These are phyloP conservation scores for Chytriomyces sp. DNA, from an alignment of 192 early-diverging fungal genomes.

Conservation along the genomic window DNA sequence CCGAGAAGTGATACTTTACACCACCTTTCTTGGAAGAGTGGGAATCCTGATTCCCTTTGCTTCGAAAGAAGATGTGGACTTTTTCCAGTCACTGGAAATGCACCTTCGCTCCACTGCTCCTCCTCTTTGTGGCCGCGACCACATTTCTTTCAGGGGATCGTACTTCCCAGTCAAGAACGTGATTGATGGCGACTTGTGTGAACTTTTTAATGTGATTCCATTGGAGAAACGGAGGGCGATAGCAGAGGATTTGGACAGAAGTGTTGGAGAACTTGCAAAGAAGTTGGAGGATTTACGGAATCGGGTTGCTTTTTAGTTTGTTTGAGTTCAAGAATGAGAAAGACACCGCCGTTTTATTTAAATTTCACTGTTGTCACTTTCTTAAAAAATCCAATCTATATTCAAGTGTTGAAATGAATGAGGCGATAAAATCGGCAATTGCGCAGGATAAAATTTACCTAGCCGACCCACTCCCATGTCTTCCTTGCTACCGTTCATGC, in stretches of 20 bases:
- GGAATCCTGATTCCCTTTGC: slow-evolving; percentile 85
- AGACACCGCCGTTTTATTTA: too few species aligned
- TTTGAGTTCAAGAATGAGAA: slow-evolving; percentile 47
- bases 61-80: slow-evolving; percentile 88
- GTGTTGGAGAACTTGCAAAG: slow-evolving; percentile 81
- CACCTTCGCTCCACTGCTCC: slow-evolving; percentile 76
- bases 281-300: slow-evolving; percentile 89
- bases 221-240: slow-evolving; percentile 73
- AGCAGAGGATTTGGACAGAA: slow-evolving; percentile 86
- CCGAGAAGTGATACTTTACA: slow-evolving; percentile 86
- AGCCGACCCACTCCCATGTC: too few species aligned
- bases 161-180: slow-evolving; percentile 73
- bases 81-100: slow-evolving; percentile 91
- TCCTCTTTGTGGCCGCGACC: slow-evolving; percentile 84
- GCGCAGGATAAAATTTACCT: too few species aligned
- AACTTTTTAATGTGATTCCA: slow-evolving; percentile 76
- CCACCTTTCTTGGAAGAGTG: slow-evolving; percentile 82
- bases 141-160: slow-evolving; percentile 78
- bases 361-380: too few species aligned
- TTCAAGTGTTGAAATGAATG: too few species aligned
- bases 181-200: slow-evolving; percentile 93
- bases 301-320: slow-evolving; percentile 51
- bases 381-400: too few species aligned
- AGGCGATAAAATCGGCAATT: too few species aligned
- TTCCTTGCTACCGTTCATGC: too few species aligned